Percentiles rank a stretch among this genome's conserved stretches.
Conservation (phyloP, 2,329 filamentous ascomycete genomes). For the Neoarthrinium moseri region DNA sequence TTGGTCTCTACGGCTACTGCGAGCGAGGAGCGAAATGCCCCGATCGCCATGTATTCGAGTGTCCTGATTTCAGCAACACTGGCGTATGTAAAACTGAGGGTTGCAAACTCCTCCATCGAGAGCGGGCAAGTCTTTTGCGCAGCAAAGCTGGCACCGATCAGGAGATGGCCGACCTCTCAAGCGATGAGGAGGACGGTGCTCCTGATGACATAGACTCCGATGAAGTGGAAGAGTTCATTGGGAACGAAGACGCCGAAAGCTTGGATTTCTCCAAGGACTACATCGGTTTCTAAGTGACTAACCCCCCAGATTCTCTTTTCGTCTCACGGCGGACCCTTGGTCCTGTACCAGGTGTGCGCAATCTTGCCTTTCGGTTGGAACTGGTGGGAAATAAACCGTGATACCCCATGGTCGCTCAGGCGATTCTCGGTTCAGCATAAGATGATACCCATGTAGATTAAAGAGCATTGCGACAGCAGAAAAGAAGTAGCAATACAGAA, state of each 20-base stretch:
- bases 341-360: too few relatives aligned
- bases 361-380: slow-evolving; percentile 7
- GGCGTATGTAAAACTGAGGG: slow-evolving; percentile 78
- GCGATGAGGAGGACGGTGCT: slow-evolving; percentile 71
- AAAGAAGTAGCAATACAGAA: too few relatives aligned
- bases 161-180: slow-evolving; percentile 69
- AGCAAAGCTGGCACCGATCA: slow-evolving; percentile 56
- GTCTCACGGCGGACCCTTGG: too few relatives aligned
- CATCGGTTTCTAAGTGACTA: slow-evolving; percentile 45
- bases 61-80: slow-evolving; percentile 91
- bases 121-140: slow-evolving; percentile 78
- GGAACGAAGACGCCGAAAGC: slow-evolving; percentile 51
- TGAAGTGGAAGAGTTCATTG: slow-evolving; percentile 65
- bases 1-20: slow-evolving; percentile 87
- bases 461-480: too few relatives aligned
- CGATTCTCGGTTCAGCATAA: neutral
- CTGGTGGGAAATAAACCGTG: neutral
- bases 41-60: slow-evolving; percentile 87
- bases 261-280: slow-evolving; percentile 60
- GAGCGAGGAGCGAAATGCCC: slow-evolving; percentile 74
- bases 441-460: slow-evolving; percentile 4
- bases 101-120: slow-evolving; percentile 84
- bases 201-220: slow-evolving; percentile 82
- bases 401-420: slow-evolving; percentile 2
- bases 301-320: slow-evolving; percentile 16